Evolutionary conservation across 2,329 filamentous ascomycete species (phyloP), one percentile per base, ranked within the genome.

Genomic region (Penicillium sp.): DNA sequence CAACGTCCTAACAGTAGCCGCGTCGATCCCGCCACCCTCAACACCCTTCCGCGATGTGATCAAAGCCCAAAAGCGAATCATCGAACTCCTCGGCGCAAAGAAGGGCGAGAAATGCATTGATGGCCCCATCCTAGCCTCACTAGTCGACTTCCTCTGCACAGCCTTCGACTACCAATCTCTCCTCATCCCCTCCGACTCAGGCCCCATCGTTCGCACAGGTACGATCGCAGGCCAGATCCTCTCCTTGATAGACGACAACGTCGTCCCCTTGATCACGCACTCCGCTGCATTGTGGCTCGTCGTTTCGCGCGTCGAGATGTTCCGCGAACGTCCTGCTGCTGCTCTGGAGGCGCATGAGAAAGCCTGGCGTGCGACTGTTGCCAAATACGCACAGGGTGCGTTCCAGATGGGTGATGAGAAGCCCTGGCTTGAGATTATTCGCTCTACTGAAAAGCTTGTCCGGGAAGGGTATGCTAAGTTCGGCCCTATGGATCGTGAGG

Each of bases 311-410:
- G 74, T 94, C 13, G 81, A 87, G 4, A 74, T 84, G 11, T 96
- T 89, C 82, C 79, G 82, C 6, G 71, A 79, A 2, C 85, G 87
- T 43, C 86, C 85, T 1, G 70, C 73, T 0, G 83, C 82, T 1
- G 87, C 90, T 4, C 75, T 97, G 1, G 86, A 89, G 5, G 88
- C 87, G 1, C 81, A 90, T 24, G 93, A 97, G 70, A 90, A 91
- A 63, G 88, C 85, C 0, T 98, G 91, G 90, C 80, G 93, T 2
- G 82, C 86, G 0, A 76, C 41, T 70, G 79, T 56, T 74, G 80
- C 23, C 62, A 73, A 47, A 48, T 71, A 56, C 63, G 73, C 48
- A 56, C 73, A 54, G 60, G 77, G 64, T 22, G 67, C 67, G 20
- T 71, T 67, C 62, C 69, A 65, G 63, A 70, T 62, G 74, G 82